These are phyloP conservation scores for Cercophora scortea DNA, from an alignment of 495 filamentous ascomycete genomes.

Conservation along the genomic window DNA sequence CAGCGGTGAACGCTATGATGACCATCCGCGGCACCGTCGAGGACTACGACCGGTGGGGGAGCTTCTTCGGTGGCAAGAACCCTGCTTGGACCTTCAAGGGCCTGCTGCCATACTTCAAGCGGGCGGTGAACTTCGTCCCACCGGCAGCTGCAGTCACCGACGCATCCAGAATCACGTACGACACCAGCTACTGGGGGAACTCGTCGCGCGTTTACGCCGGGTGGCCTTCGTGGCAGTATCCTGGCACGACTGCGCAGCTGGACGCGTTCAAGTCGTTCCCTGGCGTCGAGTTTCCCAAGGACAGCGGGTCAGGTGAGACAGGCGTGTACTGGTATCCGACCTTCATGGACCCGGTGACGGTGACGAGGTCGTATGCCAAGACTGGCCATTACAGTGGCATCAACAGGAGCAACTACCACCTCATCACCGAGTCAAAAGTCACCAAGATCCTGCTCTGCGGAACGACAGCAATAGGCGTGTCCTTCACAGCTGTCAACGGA, in stretches of 20 bases:
- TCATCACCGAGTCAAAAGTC: conserved; percentile 31
- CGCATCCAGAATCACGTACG: conserved; percentile 32
- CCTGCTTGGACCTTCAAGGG: conserved; percentile 38
- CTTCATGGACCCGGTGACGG: conserved; percentile 34
- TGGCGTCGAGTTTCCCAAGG: conserved; percentile 30
- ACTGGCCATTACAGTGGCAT: conserved; percentile 29
- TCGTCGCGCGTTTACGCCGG: conserved; percentile 30
- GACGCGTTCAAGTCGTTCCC: conserved; percentile 31
- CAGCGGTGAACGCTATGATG: conserved; percentile 48
- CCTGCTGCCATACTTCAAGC: conserved; percentile 40
- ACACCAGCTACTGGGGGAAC: conserved; percentile 35
- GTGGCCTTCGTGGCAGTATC: conserved; percentile 37
- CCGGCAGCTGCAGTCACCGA: conserved; percentile 24
- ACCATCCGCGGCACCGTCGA: conserved; percentile 35
- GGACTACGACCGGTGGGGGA: conserved; percentile 41
- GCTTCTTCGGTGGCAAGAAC: conserved; percentile 23
- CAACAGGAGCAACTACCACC: conserved; percentile 30
- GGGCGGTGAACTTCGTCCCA: conserved; percentile 33
- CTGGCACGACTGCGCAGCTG: conserved; percentile 25
- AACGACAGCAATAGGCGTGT: conserved; percentile 28
- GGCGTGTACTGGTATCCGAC: conserved; percentile 39
- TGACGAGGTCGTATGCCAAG: conserved; percentile 31
- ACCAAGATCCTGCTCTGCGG: conserved; percentile 27
- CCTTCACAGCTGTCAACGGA: conserved; percentile 10
- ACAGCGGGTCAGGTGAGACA: conserved; percentile 31